These are phyloP conservation scores for Fusarium udum DNA, from an alignment of 2,329 filamentous ascomycete genomes.

Conservation along the genomic window DNA sequence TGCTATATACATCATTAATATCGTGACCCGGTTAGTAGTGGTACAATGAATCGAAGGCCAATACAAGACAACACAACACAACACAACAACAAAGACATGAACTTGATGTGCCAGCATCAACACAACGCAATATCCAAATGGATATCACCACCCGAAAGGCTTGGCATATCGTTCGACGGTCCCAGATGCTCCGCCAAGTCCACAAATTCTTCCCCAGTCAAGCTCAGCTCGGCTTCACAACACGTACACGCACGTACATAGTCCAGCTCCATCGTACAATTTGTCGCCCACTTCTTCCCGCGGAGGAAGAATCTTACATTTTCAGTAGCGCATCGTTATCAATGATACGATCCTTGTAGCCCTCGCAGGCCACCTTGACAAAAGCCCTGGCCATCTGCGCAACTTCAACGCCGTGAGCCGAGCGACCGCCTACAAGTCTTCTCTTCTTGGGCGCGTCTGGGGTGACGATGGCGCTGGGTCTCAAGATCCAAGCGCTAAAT, in stretches of 20 bases:
- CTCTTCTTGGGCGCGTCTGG: constrained; percentile 41
- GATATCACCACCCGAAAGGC: not conserved
- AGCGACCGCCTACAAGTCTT: constrained; percentile 43
- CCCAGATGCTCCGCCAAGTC: constrained; percentile 24
- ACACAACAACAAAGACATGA: not conserved
- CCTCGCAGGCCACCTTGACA: constrained; percentile 50
- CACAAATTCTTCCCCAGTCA: constrained; percentile 21
- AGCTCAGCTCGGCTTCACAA: constrained; percentile 1
- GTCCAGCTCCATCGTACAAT: not conserved
- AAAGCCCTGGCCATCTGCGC: constrained; percentile 50
- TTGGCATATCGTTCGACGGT: constrained; percentile 6
- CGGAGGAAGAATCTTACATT: constrained; percentile 29
- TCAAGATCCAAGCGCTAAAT: constrained; percentile 51
- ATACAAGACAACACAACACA: not conserved
- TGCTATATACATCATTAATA: constrained; percentile 24
- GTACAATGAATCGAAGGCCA: constrained; percentile 19
- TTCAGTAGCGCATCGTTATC: constrained; percentile 48
- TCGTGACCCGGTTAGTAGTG: constrained; percentile 17
- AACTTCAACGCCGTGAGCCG: constrained; percentile 47
- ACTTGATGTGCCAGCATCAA: constrained; percentile 17
- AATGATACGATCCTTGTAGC: constrained; percentile 48
- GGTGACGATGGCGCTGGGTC: constrained; percentile 48
- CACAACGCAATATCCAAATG: not conserved
- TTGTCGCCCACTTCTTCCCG: not conserved
- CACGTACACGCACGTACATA: not conserved